These are phyloP conservation scores for Xylariales sp. DNA, from an alignment of 2,329 filamentous ascomycete species.

Conservation along the genomic window DNA sequence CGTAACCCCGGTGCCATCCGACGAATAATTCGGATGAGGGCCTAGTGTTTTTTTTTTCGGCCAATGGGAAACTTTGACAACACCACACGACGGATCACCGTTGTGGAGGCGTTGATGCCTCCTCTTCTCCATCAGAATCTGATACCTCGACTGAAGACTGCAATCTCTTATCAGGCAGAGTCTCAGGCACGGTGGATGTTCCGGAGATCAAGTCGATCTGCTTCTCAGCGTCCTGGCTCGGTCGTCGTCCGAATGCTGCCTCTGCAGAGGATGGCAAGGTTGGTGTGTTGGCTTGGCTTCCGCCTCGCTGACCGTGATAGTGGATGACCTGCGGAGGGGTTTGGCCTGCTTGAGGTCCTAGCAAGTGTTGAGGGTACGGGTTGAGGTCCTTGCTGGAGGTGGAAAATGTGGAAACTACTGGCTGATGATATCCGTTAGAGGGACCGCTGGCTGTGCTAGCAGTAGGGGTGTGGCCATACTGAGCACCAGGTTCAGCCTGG, in stretches of 20 bases:
- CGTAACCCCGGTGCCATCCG: too few relatives aligned
- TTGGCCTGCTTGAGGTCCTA: constrained; percentile 59
- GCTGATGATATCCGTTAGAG: constrained; percentile 63
- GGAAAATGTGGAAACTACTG: constrained; percentile 64
- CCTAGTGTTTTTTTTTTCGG: too few relatives aligned
- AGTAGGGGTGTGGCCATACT: constrained; percentile 35
- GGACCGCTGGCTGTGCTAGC: constrained; percentile 31
- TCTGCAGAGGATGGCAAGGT: constrained; percentile 51
- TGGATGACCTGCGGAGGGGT: constrained; percentile 62
- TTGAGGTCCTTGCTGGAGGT: constrained; percentile 67
- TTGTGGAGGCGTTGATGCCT: too few relatives aligned
- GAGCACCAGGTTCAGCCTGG: constrained; percentile 50
- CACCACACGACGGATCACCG: too few relatives aligned
- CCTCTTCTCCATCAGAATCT: constrained; percentile 15
- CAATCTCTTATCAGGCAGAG: constrained; percentile 31
- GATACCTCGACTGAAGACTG: constrained; percentile 20
- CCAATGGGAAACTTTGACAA: too few relatives aligned
- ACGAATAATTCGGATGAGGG: too few relatives aligned
- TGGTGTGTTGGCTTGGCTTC: constrained; percentile 62
- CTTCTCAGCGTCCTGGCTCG: constrained; percentile 40
- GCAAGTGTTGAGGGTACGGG: constrained; percentile 61
- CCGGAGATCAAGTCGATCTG: constrained; percentile 31
- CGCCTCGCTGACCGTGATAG: constrained; percentile 64
- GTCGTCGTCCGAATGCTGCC: constrained; percentile 33
- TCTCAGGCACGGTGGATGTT: constrained; percentile 32